Evolutionary conservation across 768 basidiomycete species (phyloP).

Genomic region (Punctularia strigosozonata): DNA sequence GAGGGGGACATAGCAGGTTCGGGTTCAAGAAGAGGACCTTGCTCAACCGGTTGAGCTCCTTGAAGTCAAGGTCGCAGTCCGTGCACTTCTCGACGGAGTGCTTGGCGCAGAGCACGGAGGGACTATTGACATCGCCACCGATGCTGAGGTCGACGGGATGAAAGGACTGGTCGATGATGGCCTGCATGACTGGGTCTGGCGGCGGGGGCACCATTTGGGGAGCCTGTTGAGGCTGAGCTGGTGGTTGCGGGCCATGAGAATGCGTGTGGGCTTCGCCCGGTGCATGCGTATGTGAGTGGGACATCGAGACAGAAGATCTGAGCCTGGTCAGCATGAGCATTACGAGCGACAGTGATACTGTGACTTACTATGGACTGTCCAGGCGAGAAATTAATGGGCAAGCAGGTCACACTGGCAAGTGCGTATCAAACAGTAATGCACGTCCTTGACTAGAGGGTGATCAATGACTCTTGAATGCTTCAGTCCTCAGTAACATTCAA

Average conservation of each 20-base stretch:
- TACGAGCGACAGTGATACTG: too few species aligned
- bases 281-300: constrained; percentile 52
- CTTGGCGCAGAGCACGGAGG: constrained; percentile 47
- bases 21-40: constrained; percentile 60
- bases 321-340: too few species aligned
- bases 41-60: constrained; percentile 64
- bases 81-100: constrained; percentile 70
- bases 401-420: too few species aligned
- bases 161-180: constrained; percentile 67
- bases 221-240: constrained; percentile 22
- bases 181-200: constrained; percentile 65
- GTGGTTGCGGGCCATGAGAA: constrained; percentile 29
- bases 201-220: constrained; percentile 29
- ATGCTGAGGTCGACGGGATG: constrained; percentile 43
- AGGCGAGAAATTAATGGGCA: too few species aligned
- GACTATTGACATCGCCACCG: constrained; percentile 35
- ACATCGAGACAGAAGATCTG: constrained; percentile 27
- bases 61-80: constrained; percentile 64
- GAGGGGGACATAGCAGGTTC: constrained; percentile 68
- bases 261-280: constrained; percentile 41
- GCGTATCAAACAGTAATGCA: too few species aligned
- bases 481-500: too few species aligned
- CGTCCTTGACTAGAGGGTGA: too few species aligned
- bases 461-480: too few species aligned
- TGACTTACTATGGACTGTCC: too few species aligned